A percentile compares a stretch with the other conserved stretches of the same genome.
Evolutionary conservation across 768 basidiomycete genomes (phyloP).

Genomic region (Panus rudis): DNA sequence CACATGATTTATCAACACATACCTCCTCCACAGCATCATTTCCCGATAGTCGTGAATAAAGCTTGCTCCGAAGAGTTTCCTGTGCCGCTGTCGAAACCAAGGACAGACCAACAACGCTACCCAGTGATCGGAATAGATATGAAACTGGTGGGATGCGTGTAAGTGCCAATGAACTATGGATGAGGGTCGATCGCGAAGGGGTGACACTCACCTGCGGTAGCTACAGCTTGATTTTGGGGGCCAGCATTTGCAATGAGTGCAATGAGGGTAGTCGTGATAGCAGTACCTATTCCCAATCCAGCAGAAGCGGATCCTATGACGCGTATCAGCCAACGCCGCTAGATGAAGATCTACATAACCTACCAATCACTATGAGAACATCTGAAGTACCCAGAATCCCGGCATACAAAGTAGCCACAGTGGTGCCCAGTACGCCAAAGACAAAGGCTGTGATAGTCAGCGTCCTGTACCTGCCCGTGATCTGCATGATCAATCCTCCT

Average conservation of each 20-base stretch:
- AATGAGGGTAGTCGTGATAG: conserved; percentile 50
- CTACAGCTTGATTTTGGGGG: conserved; percentile 53
- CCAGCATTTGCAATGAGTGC: conserved; percentile 60
- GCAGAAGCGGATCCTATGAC: background rate
- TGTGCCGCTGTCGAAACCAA: conserved; percentile 53
- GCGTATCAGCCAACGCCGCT: too few species aligned
- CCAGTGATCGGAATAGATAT: conserved; percentile 61
- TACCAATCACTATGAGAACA: too few species aligned
- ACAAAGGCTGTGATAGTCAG: conserved; percentile 40
- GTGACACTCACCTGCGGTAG: conserved; percentile 44
- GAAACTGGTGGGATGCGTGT: conserved; percentile 33
- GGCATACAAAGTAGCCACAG: conserved; percentile 33
- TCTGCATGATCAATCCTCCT: conserved; percentile 50
- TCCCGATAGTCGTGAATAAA: conserved; percentile 37
- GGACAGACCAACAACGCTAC: conserved; percentile 50
- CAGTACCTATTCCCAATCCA: conserved; percentile 31
- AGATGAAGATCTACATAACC: too few species aligned
- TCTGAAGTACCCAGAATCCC: conserved; percentile 15
- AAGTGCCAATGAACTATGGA: background rate
- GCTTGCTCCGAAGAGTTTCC: conserved; percentile 36
- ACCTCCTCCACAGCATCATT: conserved; percentile 45
- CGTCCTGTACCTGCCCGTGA: conserved; percentile 49
- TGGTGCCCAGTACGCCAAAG: conserved; percentile 23
- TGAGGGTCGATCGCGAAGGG: background rate
- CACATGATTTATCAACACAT: conserved; percentile 5